These are phyloP conservation scores for Boletellus ananas DNA, from an alignment of 768 basidiomycete species.

Conservation along the genomic window DNA sequence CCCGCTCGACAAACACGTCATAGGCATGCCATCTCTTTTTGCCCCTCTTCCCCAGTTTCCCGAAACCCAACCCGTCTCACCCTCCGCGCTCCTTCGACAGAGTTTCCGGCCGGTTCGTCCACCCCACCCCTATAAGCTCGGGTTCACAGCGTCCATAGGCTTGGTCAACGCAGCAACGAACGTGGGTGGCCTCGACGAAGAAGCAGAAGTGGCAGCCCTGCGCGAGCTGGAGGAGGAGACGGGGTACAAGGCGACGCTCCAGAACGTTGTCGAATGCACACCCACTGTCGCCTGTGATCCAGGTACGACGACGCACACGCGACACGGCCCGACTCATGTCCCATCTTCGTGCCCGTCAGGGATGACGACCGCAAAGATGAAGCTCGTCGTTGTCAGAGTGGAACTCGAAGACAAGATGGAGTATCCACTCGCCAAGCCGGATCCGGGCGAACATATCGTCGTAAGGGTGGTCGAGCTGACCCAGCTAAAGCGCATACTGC, in stretches of 20 bases:
- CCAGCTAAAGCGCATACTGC: slow-evolving; percentile 58
- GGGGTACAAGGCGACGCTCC: slow-evolving; percentile 63
- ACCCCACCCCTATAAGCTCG: not conserved
- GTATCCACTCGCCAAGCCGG: slow-evolving; percentile 70
- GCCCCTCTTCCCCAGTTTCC: no score
- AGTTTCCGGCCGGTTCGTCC: slow-evolving; percentile 55
- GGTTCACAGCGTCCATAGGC: slow-evolving; percentile 38
- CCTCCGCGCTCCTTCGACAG: slow-evolving; percentile 25
- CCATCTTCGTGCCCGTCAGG: slow-evolving; percentile 40
- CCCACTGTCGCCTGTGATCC: slow-evolving; percentile 67
- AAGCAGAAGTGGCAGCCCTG: slow-evolving; percentile 73
- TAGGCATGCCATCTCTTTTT: slow-evolving; percentile 47
- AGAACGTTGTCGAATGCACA: slow-evolving; percentile 55
- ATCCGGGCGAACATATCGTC: slow-evolving; percentile 83
- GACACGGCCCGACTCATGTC: no score
- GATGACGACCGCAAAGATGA: slow-evolving; percentile 94
- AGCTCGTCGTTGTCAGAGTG: slow-evolving; percentile 72
- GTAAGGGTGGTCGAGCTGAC: slow-evolving; percentile 65
- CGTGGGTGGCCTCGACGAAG: slow-evolving; percentile 43
- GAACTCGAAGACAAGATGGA: slow-evolving; percentile 62
- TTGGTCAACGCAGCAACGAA: slow-evolving; percentile 67
- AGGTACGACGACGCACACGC: slow-evolving; percentile 39
- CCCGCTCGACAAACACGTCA: slow-evolving; percentile 69
- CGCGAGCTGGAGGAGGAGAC: slow-evolving; percentile 94
- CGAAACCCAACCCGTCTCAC: not conserved